These are phyloP conservation scores for Aeminium ludgeri DNA, from an alignment of 495 filamentous ascomycete genomes.

Conservation along the genomic window DNA sequence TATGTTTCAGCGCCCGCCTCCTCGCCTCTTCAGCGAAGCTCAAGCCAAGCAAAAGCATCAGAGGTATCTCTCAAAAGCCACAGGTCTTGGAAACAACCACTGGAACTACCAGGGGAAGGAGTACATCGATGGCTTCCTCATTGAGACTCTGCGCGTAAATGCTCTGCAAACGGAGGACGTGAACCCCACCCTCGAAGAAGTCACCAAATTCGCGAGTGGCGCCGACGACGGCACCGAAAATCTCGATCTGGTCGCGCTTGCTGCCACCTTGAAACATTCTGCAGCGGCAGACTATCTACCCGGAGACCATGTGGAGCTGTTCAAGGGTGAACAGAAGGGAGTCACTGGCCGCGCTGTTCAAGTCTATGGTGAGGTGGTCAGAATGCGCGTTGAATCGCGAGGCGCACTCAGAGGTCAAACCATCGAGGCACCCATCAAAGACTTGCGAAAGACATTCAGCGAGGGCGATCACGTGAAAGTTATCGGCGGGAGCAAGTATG, in stretches of 20 bases:
- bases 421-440: slow-evolving; percentile 84
- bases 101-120: slow-evolving; percentile 75
- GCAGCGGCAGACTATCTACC: slow-evolving; percentile 67
- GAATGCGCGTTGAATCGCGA: slow-evolving; percentile 49
- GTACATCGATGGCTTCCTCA: slow-evolving; percentile 81
- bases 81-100: slow-evolving; percentile 42
- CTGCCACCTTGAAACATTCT: slow-evolving; percentile 66
- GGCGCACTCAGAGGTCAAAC: slow-evolving; percentile 66
- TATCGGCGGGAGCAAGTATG: slow-evolving; percentile 82
- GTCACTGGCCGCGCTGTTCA: slow-evolving; percentile 69
- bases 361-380: slow-evolving; percentile 85
- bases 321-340: slow-evolving; percentile 88
- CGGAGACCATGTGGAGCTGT: slow-evolving; percentile 89
- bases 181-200: slow-evolving; percentile 85
- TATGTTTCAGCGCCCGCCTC: slow-evolving; percentile 50
- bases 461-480: slow-evolving; percentile 97
- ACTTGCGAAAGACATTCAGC: slow-evolving; percentile 80
- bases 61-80: slow-evolving; percentile 45
- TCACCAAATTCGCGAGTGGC: slow-evolving; percentile 70
- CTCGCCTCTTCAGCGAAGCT: slow-evolving; percentile 78
- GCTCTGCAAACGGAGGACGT: slow-evolving; percentile 69
- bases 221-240: slow-evolving; percentile 85
- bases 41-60: slow-evolving; percentile 82
- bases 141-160: slow-evolving; percentile 87
- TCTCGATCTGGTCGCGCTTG: slow-evolving; percentile 76